Conservation (phyloP, 176 grass and related monocot species). For the Aechmea fasciata region DNA sequence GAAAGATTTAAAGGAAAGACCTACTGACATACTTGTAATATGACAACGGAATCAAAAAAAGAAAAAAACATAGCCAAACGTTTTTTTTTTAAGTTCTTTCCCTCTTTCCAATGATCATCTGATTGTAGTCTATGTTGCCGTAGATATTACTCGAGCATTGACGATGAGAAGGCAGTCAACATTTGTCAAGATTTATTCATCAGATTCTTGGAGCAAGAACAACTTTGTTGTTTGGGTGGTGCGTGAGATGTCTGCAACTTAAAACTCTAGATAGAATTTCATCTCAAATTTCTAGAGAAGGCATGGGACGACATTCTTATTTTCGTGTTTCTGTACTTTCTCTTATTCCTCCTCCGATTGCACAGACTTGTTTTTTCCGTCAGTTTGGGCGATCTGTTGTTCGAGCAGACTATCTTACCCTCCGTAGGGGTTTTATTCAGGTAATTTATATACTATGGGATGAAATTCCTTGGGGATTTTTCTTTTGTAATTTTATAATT, state of each 20-base stretch:
- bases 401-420: constrained; percentile 91
- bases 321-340: constrained; percentile 1
- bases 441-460: constrained; percentile 22
- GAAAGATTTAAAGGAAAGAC: not conserved
- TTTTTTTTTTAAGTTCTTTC: too few species aligned
- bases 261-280: not conserved
- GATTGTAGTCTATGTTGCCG: not conserved
- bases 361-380: constrained; percentile 82
- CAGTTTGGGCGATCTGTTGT: constrained; percentile 93
- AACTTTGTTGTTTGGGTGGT: constrained; percentile 71
- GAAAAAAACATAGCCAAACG: too few species aligned
- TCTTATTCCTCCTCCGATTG: constrained; percentile 5
- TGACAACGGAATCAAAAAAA: too few species aligned
- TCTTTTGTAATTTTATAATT: not conserved
- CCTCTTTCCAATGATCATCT: not conserved
- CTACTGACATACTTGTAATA: not conserved
- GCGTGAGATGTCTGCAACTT: constrained; percentile 17
- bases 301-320: not conserved
- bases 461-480: not conserved
- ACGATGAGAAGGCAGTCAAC: constrained; percentile 88
- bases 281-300: not conserved
- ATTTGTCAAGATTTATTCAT: constrained; percentile 51
- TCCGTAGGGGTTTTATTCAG: constrained; percentile 88
- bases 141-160: constrained; percentile 74
- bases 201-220: constrained; percentile 65